Base-by-base conservation (phyloP, 202 grass and related monocot genomes). In the Saccharum hybrid region DNA sequence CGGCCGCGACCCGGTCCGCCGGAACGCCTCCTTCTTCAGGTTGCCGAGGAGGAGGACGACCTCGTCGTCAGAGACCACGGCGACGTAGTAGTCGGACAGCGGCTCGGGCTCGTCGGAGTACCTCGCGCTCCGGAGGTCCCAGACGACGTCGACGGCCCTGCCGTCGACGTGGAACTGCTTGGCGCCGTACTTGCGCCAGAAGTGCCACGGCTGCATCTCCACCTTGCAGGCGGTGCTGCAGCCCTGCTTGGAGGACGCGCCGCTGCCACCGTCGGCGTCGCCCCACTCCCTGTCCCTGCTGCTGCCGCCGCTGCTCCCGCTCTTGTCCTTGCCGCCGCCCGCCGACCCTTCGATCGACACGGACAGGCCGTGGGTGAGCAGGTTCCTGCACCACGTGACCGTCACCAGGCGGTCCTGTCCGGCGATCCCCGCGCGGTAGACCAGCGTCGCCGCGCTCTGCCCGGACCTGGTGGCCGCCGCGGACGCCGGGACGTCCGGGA, bases 131-230 rank as follows among this genome's bases (percentile, higher is more conserved):
- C 88, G 74, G 8, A 97, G 94, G 87, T 97, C 92, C 94, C 94
- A 97, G 4, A 92, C 86, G 41, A 97, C 92, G 78, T 92, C 91
- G 1, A 97, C 80, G 15, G 87, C 45, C 78, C 67, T 37, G 46
- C 85, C 88, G 56, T 94, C 91, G 6, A 94, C 88, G 51, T 85
- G 80, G 77, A 97, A 90, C 61, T 88, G 85, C 68, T 97, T 97
- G 36, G 89, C 89, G 5, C 94, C 94, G 19, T 97, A 86, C 80
- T 92, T 94, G 33, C 91, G 89, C 94, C 94, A 97, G 78, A 97
- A 97, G 69, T 94, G 90, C 94, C 94, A 97, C 8, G 94, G 92
- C 79, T 93, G 83, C 81, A 97, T 84, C 78, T 97, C 92, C 37
- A 97, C 94, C 84, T 94, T 97, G 83, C 90, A 97, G 10, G 85